Evolutionary conservation across 768 basidiomycete species (phyloP).

Genomic region (Daedalea quercina): DNA sequence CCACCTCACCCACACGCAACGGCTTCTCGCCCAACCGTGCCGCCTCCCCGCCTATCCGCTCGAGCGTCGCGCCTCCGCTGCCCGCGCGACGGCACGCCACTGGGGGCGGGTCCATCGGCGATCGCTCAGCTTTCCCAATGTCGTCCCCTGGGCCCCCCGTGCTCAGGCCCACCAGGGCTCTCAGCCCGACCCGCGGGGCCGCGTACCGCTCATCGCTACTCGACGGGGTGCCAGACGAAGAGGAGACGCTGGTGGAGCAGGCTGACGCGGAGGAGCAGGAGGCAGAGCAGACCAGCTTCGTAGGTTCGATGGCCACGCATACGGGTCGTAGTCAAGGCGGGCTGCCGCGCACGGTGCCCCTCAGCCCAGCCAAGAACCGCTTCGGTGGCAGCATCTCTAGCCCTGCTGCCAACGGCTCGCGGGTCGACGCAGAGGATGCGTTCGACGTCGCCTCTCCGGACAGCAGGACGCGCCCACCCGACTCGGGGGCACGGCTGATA

Average conservation of each 20-base stretch:
- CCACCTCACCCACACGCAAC: slow-evolving; percentile 14
- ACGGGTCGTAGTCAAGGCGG: slow-evolving; percentile 40
- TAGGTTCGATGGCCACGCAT: slow-evolving; percentile 30
- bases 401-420: neutral
- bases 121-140: slow-evolving; percentile 4
- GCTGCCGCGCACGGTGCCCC: slow-evolving; percentile 49
- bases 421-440: neutral
- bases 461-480: neutral
- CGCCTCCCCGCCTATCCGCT: slow-evolving; percentile 16
- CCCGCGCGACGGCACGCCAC: slow-evolving; percentile 21
- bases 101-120: slow-evolving; percentile 12
- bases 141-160: slow-evolving; percentile 25
- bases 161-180: slow-evolving; percentile 34
- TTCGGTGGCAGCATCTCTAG: slow-evolving; percentile 16
- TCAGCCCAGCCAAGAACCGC: slow-evolving; percentile 22
- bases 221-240: neutral
- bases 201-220: slow-evolving; percentile 5
- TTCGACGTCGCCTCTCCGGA: neutral
- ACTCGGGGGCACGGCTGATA: neutral
- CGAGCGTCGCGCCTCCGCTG: slow-evolving; percentile 11
- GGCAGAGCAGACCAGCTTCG: slow-evolving; percentile 5
- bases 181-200: slow-evolving; percentile 26
- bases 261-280: slow-evolving; percentile 23
- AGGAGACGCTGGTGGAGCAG: slow-evolving; percentile 4
- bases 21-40: neutral